A percentile compares a stretch with the other conserved stretches of the same genome.
phyloP scores from a whole-genome alignment of 495 filamentous ascomycete species.

The Lineolata rhizophorae region DNA sequence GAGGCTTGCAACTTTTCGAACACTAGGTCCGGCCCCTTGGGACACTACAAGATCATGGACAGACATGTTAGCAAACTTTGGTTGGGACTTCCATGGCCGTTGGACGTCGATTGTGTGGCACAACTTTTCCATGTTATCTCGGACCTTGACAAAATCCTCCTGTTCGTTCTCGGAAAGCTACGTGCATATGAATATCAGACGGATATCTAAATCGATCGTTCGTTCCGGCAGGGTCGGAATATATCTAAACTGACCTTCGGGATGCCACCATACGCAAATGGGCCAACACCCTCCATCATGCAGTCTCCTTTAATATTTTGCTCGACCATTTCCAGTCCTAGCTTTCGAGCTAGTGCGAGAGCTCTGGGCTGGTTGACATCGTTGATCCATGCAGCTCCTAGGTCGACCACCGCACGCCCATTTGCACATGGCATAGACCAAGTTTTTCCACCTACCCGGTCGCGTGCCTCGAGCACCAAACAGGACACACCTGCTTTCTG shows the following conservation, averaged over 20 bases:
- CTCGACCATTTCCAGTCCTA: slow-evolving; percentile 20
- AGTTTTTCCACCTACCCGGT: slow-evolving; percentile 30
- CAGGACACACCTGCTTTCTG: slow-evolving; percentile 20
- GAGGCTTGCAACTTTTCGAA: slow-evolving; percentile 14
- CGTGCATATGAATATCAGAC: too few relatives aligned
- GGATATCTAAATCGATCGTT: too few relatives aligned
- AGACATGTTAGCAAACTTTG: background rate
- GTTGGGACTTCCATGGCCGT: background rate
- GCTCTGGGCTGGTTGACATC: slow-evolving; percentile 25
- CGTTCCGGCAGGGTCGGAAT: too few relatives aligned
- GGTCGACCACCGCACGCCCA: slow-evolving; percentile 20
- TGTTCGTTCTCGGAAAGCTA: too few relatives aligned
- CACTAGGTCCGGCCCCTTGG: slow-evolving; percentile 3
- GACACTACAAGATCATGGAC: background rate
- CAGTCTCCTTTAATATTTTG: slow-evolving; percentile 22
- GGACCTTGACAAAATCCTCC: background rate
- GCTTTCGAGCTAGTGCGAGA: slow-evolving; percentile 15
- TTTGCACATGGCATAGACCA: slow-evolving; percentile 11
- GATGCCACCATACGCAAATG: background rate
- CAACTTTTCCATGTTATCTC: background rate
- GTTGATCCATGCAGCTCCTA: slow-evolving; percentile 33
- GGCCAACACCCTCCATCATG: background rate
- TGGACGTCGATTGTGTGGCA: background rate
- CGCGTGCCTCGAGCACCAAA: slow-evolving; percentile 25
- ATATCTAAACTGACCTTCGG: background rate